phyloP scores from a whole-genome alignment of 108 stramenopile species.

The Bacterosira constricta region DNA sequence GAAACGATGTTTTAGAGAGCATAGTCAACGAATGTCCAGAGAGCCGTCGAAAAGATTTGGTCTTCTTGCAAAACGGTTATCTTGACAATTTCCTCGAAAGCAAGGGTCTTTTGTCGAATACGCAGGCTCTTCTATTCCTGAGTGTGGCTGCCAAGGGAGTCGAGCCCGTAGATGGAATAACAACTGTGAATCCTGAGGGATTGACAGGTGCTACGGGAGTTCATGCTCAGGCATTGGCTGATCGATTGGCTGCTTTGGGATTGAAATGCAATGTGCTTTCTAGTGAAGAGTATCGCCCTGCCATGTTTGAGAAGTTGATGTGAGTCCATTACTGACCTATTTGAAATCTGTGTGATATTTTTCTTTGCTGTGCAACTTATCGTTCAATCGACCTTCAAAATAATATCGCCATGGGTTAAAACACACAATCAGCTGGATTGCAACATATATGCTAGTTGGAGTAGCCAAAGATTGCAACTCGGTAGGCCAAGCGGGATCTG shows the following conservation, averaged over 20 bases:
- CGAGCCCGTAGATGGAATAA: conserved; percentile 90
- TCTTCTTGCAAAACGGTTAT: conserved; percentile 95
- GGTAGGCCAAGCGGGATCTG: conserved; percentile 75
- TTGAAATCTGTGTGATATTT: neutral
- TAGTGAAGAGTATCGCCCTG: conserved; percentile 61
- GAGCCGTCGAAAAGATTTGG: conserved; percentile 80
- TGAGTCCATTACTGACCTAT: no score
- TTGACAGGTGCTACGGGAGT: conserved; percentile 88
- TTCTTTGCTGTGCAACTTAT: neutral
- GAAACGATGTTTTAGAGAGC: conserved; percentile 90
- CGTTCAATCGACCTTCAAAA: neutral
- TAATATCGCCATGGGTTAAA: neutral
- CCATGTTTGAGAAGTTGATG: conserved; percentile 94
- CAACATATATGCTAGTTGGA: conserved; percentile 90
- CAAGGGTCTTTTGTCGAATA: conserved; percentile 77
- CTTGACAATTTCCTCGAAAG: conserved; percentile 73
- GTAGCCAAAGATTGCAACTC: conserved; percentile 75
- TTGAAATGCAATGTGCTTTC: conserved; percentile 84
- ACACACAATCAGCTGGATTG: conserved; percentile 70
- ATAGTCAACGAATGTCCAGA: conserved; percentile 83
- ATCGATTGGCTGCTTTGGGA: conserved; percentile 64
- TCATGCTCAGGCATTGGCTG: conserved; percentile 81
- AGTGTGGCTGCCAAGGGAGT: conserved; percentile 85
- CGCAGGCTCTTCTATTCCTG: conserved; percentile 86
- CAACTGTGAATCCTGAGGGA: conserved; percentile 88